Conservation (phyloP, 352 stramenopile genomes). For the Pythium monospermum region DNA sequence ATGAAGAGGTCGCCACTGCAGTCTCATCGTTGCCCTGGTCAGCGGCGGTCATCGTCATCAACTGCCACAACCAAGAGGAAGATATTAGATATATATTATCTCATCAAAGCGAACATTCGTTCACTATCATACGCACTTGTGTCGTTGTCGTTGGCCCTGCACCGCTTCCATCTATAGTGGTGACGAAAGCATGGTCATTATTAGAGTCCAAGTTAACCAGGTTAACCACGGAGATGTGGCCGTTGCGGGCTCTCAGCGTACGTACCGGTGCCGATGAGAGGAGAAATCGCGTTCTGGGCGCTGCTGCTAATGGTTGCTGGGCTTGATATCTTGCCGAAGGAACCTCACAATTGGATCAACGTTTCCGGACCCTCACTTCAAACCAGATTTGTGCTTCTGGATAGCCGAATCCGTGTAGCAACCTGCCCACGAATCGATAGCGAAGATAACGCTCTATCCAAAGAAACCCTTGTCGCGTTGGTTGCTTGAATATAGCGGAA, state of each 20-base stretch:
- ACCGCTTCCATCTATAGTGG: constrained; percentile 20
- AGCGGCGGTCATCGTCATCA: constrained; percentile 50
- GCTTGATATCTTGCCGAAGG: background rate
- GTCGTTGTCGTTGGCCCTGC: constrained; percentile 13
- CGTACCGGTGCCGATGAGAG: constrained; percentile 17
- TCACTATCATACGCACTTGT: constrained; percentile 4
- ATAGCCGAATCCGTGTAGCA: background rate
- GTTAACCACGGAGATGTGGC: background rate
- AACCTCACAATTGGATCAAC: background rate
- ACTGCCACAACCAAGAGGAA: constrained; percentile 22
- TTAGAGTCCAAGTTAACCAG: constrained; percentile 10
- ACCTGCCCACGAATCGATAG: constrained; percentile 20
- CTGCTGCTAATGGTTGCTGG: constrained; percentile 16
- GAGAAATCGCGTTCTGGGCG: constrained; percentile 12
- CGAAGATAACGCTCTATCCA: constrained; percentile 20
- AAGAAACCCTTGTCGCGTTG: background rate
- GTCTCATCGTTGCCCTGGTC: constrained; percentile 27
- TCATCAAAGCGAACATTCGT: background rate
- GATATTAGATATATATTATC: background rate
- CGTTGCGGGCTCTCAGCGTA: background rate
- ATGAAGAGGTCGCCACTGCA: no score
- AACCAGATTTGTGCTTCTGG: background rate
- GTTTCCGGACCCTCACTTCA: constrained; percentile 2
- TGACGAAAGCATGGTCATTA: background rate
- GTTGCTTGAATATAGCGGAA: constrained; percentile 4